Evolutionary conservation across 192 early-diverging fungal genomes (phyloP).

Genomic region (Entophlyctis helioformis): DNA sequence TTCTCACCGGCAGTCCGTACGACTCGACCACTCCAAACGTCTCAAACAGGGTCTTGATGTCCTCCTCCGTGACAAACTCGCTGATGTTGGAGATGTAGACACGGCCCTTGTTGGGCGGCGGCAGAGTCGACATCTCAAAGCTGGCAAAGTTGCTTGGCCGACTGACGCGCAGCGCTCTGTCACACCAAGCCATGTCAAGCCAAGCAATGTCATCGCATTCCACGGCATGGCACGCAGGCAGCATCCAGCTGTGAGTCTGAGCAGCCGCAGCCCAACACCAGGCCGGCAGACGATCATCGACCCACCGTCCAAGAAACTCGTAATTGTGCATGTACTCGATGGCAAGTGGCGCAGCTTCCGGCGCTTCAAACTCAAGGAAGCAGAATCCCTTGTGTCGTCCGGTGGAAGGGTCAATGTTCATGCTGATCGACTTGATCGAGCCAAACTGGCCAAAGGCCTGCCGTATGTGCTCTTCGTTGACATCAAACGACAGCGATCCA

Average conservation of each 20-base stretch:
- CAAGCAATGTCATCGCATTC: no score
- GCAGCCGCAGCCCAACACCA: no score
- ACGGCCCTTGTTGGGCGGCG: conserved; percentile 47
- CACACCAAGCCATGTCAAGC: not conserved
- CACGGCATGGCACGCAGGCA: not conserved
- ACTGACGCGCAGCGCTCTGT: conserved; percentile 62
- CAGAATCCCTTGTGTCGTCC: conserved; percentile 82
- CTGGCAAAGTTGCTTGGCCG: conserved; percentile 73
- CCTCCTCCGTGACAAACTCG: conserved; percentile 58
- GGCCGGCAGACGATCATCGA: not conserved
- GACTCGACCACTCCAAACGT: conserved; percentile 66
- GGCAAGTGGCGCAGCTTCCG: conserved; percentile 73
- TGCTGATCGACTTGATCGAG: conserved; percentile 57
- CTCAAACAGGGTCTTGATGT: conserved; percentile 66
- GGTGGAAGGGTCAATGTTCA: conserved; percentile 65
- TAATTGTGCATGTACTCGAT: conserved; percentile 69
- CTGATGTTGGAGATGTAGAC: conserved; percentile 82
- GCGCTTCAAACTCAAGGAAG: conserved; percentile 81
- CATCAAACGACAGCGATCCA: conserved; percentile 76
- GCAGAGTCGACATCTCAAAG: conserved; percentile 44
- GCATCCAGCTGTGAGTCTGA: no score
- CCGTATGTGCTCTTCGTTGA: conserved; percentile 68
- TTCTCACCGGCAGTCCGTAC: conserved; percentile 55
- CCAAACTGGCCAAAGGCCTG: conserved; percentile 72
- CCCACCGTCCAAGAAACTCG: conserved; percentile 65